Conservation (phyloP, 2,329 filamentous ascomycete genomes). For the Didymella sp. region DNA sequence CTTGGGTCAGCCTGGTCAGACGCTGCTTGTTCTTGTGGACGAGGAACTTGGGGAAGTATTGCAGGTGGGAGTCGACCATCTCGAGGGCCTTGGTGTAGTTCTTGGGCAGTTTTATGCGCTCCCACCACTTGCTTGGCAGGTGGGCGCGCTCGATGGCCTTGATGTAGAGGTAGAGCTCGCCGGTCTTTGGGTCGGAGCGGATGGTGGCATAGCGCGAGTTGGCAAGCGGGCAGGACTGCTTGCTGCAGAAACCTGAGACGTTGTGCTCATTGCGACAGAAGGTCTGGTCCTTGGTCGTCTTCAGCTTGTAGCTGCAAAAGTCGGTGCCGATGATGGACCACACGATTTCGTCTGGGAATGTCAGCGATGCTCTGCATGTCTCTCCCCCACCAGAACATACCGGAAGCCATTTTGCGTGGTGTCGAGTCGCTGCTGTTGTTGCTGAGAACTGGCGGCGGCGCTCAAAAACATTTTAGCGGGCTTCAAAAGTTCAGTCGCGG, state of each 20-base stretch:
- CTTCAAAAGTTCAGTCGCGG: not conserved
- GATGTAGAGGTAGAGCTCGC: slow-evolving; percentile 92
- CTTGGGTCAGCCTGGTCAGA: slow-evolving; percentile 88
- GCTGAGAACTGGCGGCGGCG: slow-evolving; percentile 10
- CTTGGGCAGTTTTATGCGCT: slow-evolving; percentile 84
- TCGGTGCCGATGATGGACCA: slow-evolving; percentile 97
- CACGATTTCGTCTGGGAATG: slow-evolving; percentile 78
- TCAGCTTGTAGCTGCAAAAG: slow-evolving; percentile 94
- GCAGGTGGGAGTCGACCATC: slow-evolving; percentile 66
- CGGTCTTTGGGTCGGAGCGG: slow-evolving; percentile 79
- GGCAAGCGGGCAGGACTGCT: slow-evolving; percentile 82
- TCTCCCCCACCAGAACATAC: slow-evolving; percentile 6
- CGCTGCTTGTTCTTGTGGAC: slow-evolving; percentile 97
- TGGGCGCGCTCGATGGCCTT: slow-evolving; percentile 77
- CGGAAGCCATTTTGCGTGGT: slow-evolving; percentile 35
- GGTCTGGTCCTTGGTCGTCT: slow-evolving; percentile 69
- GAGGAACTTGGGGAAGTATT: slow-evolving; percentile 95
- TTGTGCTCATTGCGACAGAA: slow-evolving; percentile 93
- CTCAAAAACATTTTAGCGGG: slow-evolving; percentile 24
- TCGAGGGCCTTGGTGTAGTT: slow-evolving; percentile 91
- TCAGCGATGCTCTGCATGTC: slow-evolving; percentile 3
- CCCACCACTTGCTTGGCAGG: slow-evolving; percentile 89
- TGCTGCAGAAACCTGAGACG: slow-evolving; percentile 41
- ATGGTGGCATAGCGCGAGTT: slow-evolving; percentile 94
- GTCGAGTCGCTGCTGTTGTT: slow-evolving; percentile 11